Base-by-base conservation (phyloP, 192 early-diverging fungal genomes). In the Phycomyces nitens region DNA sequence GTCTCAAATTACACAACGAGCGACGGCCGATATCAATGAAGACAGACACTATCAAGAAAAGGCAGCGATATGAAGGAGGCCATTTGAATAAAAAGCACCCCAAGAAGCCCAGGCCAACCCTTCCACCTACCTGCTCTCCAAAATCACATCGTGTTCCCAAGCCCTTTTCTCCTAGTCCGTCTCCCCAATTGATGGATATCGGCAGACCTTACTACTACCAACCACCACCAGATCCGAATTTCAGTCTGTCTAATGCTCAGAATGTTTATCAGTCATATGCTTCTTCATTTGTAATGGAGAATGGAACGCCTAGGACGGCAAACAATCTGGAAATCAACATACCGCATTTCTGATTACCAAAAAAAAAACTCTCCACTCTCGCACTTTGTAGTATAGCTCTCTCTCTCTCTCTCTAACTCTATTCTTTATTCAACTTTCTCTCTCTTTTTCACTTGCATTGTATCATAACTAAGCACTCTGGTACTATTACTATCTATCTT, bases 11-110 rank as follows among this genome's bases (percentile, higher is more conserved):
- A 43, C 80, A 82, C 69, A 72, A 80, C 47, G 75, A 77, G 55
- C 73, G 77, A 41, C 63, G 80, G 15, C 80, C 80, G 24, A 68
- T 82, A 34, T 82, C 80, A 0, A 74, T 82, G 58, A 82, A 82
- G 63, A 79, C 78, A 14, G 78, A 82, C 21, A 66, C 75, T 7
- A 82, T 82, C 20, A 79, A 79, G 15, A 74, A 79, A 24, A 62
- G 80, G 22, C 76, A 79, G 11, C 77, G 80, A 12, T 82, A 77
- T 43, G 80, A 82, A 47, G 44, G 44, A 6, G 44, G 44, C 3
- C 44, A 47, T 47, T 11, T 47, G 15, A 47, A 47, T 18, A 47
- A 47, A 11, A 47, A 47, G 11, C 44, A 47, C 18, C 18, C 18
- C 15, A 47, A 47, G 11, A 47, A 18, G 18, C 44, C 44, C 12